Conservation (phyloP, 2,329 filamentous ascomycete genomes). For the Cercospora sesami region DNA sequence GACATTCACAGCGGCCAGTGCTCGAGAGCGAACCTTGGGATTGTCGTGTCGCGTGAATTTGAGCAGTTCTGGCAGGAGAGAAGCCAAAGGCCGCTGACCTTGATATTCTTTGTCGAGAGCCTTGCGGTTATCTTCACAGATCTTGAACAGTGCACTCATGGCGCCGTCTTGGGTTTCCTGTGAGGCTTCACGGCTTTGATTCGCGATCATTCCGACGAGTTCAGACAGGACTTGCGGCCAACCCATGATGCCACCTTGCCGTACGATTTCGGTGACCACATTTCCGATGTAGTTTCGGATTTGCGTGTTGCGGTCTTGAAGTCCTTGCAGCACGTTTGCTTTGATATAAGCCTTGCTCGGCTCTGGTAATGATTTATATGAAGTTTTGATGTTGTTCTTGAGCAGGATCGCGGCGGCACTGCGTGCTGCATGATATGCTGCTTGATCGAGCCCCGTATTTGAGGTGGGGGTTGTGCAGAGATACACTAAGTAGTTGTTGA, state of each 20-base stretch:
- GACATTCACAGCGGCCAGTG: slow-evolving; percentile 83
- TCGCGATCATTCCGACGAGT: slow-evolving; percentile 74
- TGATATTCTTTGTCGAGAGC: slow-evolving; percentile 83
- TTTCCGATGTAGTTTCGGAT: slow-evolving; percentile 89
- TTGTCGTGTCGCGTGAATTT: slow-evolving; percentile 77
- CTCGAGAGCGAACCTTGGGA: slow-evolving; percentile 74
- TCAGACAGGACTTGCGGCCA: slow-evolving; percentile 91
- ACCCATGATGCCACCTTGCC: slow-evolving; percentile 76
- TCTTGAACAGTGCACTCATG: slow-evolving; percentile 89
- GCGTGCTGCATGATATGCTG: slow-evolving; percentile 70
- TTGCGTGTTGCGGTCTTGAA: slow-evolving; percentile 78
- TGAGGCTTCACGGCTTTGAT: slow-evolving; percentile 66
- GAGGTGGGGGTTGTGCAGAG: slow-evolving; percentile 71
- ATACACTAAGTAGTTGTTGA: slow-evolving; percentile 95
- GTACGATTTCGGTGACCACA: slow-evolving; percentile 89
- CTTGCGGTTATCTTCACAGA: slow-evolving; percentile 93
- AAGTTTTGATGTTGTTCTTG: slow-evolving; percentile 83
- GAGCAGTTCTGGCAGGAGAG: slow-evolving; percentile 87
- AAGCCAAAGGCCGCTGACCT: slow-evolving; percentile 81
- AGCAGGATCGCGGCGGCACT: slow-evolving; percentile 90
- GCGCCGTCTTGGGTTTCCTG: slow-evolving; percentile 82
- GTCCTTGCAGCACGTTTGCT: slow-evolving; percentile 71
- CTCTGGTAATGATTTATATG: slow-evolving; percentile 74
- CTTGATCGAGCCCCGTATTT: slow-evolving; percentile 60
- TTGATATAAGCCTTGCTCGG: slow-evolving; percentile 74